phyloP scores from a whole-genome alignment of 2,329 filamentous ascomycete species.

The Claviceps sp. region DNA sequence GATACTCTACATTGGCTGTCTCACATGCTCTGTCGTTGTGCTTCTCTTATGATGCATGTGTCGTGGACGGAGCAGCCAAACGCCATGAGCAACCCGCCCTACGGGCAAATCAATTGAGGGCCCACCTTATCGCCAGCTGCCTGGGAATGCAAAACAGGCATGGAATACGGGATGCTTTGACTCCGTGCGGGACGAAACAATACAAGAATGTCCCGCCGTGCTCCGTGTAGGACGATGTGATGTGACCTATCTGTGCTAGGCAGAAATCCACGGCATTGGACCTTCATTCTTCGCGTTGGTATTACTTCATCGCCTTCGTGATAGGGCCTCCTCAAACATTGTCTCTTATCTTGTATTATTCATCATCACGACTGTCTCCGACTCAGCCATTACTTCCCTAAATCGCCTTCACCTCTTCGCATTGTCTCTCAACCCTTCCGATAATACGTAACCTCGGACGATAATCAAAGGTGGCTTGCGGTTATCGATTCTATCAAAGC shows the following conservation, averaged over 20 bases:
- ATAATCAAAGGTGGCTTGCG: background rate
- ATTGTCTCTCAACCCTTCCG: background rate
- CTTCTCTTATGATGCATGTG: too few relatives aligned
- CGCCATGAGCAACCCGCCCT: background rate
- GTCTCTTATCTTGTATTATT: background rate
- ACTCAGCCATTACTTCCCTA: background rate
- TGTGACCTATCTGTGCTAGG: background rate
- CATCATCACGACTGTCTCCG: background rate
- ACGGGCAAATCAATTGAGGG: background rate
- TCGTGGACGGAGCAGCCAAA: background rate
- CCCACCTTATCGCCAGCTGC: background rate
- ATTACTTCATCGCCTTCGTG: too few relatives aligned
- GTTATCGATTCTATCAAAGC: background rate
- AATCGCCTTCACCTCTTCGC: background rate
- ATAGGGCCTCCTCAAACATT: too few relatives aligned
- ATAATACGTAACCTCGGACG: background rate
- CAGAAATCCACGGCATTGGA: background rate
- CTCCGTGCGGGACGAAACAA: background rate
- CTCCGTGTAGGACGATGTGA: background rate
- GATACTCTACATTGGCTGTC: too few relatives aligned
- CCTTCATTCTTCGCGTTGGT: background rate
- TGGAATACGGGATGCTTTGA: background rate
- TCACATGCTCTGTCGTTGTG: too few relatives aligned
- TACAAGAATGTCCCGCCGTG: slow-evolving; percentile 1
- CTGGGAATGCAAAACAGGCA: background rate